Percentiles rank a stretch among this genome's conserved stretches.
phyloP scores from a whole-genome alignment of 192 early-diverging fungal genomes.

The Entomortierella lignicola region DNA sequence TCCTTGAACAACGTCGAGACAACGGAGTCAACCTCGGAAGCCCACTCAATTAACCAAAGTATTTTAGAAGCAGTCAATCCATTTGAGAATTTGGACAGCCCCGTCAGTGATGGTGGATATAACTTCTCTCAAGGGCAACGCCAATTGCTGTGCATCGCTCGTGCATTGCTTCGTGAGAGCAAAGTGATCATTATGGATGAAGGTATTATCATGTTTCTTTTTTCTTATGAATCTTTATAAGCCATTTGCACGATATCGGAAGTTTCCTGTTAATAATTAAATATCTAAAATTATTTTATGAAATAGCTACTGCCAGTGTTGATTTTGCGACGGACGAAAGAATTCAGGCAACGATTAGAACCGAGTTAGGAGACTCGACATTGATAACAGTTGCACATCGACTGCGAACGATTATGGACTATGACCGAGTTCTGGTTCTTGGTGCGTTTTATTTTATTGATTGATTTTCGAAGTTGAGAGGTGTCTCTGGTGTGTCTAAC shows the following conservation, averaged over 20 bases:
- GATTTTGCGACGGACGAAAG: constrained; percentile 69
- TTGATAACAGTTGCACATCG: constrained; percentile 74
- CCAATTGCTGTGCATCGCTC: constrained; percentile 82
- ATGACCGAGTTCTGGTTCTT: constrained; percentile 82
- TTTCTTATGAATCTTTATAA: too few relatives aligned
- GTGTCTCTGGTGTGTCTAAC: too few relatives aligned
- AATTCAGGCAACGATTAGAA: constrained; percentile 70
- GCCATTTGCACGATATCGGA: too few relatives aligned
- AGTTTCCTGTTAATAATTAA: too few relatives aligned
- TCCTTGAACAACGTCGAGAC: constrained; percentile 24
- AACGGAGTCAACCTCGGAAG: neutral
- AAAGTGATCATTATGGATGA: constrained; percentile 69
- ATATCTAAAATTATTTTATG: constrained; percentile 61
- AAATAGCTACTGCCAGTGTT: constrained; percentile 69
- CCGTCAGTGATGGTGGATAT: constrained; percentile 85
- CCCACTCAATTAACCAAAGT: neutral
- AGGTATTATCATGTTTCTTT: too few relatives aligned
- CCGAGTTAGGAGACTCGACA: constrained; percentile 66
- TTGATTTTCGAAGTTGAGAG: too few relatives aligned
- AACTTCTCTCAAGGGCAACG: constrained; percentile 87
- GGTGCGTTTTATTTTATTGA: too few relatives aligned
- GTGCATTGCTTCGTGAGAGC: constrained; percentile 77
- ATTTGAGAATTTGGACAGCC: constrained; percentile 72
- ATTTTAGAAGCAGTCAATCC: constrained; percentile 24
- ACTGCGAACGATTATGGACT: constrained; percentile 71